Conservation (phyloP, 1,284 basidiomycete species). For the Mycena sp. region DNA sequence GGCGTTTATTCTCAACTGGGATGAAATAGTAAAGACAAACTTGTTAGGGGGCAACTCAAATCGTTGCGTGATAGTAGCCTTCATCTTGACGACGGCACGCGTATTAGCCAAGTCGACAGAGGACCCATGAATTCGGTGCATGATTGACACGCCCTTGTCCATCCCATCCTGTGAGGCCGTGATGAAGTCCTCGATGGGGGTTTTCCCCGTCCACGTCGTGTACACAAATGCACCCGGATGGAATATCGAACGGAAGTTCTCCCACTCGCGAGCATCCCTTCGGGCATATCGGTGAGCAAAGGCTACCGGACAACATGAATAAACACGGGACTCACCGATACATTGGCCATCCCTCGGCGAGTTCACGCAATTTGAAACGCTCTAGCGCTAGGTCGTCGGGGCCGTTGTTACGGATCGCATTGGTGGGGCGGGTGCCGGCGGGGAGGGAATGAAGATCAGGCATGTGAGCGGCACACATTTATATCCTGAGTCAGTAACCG, state of each 20-base stretch:
- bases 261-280: slow-evolving; percentile 35
- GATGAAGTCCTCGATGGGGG: slow-evolving; percentile 33
- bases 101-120: slow-evolving; percentile 28
- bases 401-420: slow-evolving; percentile 34
- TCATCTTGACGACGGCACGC: slow-evolving; percentile 35
- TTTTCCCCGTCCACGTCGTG: slow-evolving; percentile 33
- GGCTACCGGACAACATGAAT: not conserved
- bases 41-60: slow-evolving; percentile 30
- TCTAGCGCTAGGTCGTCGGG: slow-evolving; percentile 30
- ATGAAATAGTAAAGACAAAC: not conserved
- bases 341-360: slow-evolving; percentile 35
- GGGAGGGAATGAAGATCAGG: slow-evolving; percentile 33
- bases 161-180: slow-evolving; percentile 28
- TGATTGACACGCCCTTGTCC: slow-evolving; percentile 32
- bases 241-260: slow-evolving; percentile 34
- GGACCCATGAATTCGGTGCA: slow-evolving; percentile 32
- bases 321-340: slow-evolving; percentile 25
- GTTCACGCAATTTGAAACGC: slow-evolving; percentile 33
- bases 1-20: not conserved
- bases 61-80: slow-evolving; percentile 35
- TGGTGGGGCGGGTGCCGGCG: slow-evolving; percentile 28
- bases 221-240: slow-evolving; percentile 32
- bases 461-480: not conserved
- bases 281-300: not conserved
- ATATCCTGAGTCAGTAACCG: no score